Base-by-base conservation (phyloP, 192 early-diverging fungal genomes). In the Dissophora ornata region DNA sequence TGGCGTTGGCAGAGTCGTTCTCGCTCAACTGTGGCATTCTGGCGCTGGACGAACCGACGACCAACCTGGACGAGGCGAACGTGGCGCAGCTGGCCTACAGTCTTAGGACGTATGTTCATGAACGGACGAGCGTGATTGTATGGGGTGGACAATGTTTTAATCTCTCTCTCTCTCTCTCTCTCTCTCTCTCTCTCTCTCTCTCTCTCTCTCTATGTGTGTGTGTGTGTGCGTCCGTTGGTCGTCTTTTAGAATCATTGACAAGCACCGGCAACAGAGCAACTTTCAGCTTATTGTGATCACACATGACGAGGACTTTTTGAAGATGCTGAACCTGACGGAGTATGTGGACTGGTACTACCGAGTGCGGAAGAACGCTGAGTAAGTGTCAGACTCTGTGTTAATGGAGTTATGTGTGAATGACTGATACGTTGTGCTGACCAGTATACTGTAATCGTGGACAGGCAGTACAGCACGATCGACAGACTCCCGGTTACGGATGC, bases 211-310 rank as follows among this genome's bases (percentile, higher is more conserved):
- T 40, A 40, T 44, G 28, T 38, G 30, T 7, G 34, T 18, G 8
- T 38, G 30, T 41, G 22, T 57, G n/a, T 41, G n/a, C n/a, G n/a
- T n/a, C n/a, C n/a, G n/a, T n/a, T n/a, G n/a, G n/a, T n/a, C n/a
- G n/a, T 28, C 16, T 29, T 32, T 48, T 68, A 86, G 91, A 33
- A 94, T 99, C 51, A 95, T 99, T 64, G 87, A 92, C 63, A 69
- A 79, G 16, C 89, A 95, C 12, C 81, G 89, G 38, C 78, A 81
- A 22, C 95, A 98, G 79, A 70, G 82, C 60, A 98, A 98, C 80
- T 99, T 99, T 69, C 98, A 99, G 82, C 82, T 99, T 29, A 90
- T 99, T 44, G 85, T 99, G 32, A 98, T 99, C 67, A 98, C 98
- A 15, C 98, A 99, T 67, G 97, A 99, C 80, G 97, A 98, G 70